Base-by-base conservation (phyloP, 768 basidiomycete genomes). In the Lanmaoa pseudosensibilis region DNA sequence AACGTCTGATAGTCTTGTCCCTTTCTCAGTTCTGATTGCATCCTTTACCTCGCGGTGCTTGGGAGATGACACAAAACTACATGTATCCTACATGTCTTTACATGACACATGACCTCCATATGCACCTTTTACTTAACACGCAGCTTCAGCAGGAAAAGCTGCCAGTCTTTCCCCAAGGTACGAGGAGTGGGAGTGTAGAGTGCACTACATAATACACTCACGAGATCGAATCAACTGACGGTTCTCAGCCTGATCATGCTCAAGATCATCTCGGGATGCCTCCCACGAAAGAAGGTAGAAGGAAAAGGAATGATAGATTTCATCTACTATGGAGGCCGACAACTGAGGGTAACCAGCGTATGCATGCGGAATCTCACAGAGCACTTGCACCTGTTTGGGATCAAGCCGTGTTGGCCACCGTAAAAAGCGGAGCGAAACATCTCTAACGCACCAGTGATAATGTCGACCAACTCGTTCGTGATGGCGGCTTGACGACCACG, bases 401-500 rank as follows among this genome's bases (percentile, higher is more conserved):
- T 50, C 18, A 36, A 33, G 3, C 11, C 41, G 18, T 10, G 43
- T 67, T 21, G 25, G n/a, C 25, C n/a, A 25, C 56, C 52, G 5
- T 32, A 48, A n/a, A 23, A 25, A n/a, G 16, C 8, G 27, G 19
- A 33, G 19, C 6, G 36, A 8, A 46, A 6, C 3, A 4, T 11
- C 1, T 40, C 19, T 11, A 56, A 74, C 83, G 63, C 56, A 92
- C 92, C 92, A 64, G 92, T 94, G 66, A 92, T 93, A 64, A 93
- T 92, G 74, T 93, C 92, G 61, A 93, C 90, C 68, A 93, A 78
- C 77, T 96, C 93, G 78, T 94, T 96, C 59, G 94, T 98, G 70
- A 98, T 98, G 63, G 94, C 88, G 61, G 94, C 94, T 80, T 98
- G 94, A 71, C 94, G 92, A 81, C 95, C 94, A 83, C 94, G 91